Base-by-base conservation (phyloP, 306 rosid genomes). In the Vicia faba region DNA sequence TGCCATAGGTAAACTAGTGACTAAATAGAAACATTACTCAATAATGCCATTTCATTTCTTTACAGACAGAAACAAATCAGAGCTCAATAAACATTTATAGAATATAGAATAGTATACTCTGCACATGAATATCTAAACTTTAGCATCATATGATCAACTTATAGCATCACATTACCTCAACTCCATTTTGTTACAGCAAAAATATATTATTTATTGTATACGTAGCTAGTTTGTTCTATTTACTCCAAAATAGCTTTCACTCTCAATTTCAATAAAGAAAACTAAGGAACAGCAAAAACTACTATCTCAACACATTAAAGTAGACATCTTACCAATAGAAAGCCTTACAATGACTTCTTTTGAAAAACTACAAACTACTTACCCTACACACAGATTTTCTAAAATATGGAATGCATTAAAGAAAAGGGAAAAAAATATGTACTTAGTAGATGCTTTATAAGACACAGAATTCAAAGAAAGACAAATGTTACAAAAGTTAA, bases 221-320 rank as follows among this genome's bases (percentile, higher is more conserved):
- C 29, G 38, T 55, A 55, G 61, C 19, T 55, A 26, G 39, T 13
- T 55, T 13, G 11, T 13, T 13, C 10, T 26, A 55, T 55, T 55
- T 19, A 26, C 38, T 26, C 18, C 19, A 12, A 26, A 26, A 10
- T 26, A 31, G 66, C 75, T 72, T 71, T 80, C 84, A 67, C 45
- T 15, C 75, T 75, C 85, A 69, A 61, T 13, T 58, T 81, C 82
- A 70, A 61, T 45, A 41, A 66, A 39, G 63, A 48, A 64, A 68
- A 71, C 13, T 59, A 46, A 73, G 57, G 72, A 66, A 46, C 61
- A 55, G 31, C 6, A 26, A 44, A 76, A 81, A 73, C 53, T 69
- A 75, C 80, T 84, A 63, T 61, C 69, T 59, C 87, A 88, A 81
- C 91, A 7, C 75, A 88, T 67, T 51, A 74, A 78, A 79, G 72